These are phyloP conservation scores for Sechiopsis laciniata DNA, from an alignment of 306 rosid species.

Conservation along the genomic window DNA sequence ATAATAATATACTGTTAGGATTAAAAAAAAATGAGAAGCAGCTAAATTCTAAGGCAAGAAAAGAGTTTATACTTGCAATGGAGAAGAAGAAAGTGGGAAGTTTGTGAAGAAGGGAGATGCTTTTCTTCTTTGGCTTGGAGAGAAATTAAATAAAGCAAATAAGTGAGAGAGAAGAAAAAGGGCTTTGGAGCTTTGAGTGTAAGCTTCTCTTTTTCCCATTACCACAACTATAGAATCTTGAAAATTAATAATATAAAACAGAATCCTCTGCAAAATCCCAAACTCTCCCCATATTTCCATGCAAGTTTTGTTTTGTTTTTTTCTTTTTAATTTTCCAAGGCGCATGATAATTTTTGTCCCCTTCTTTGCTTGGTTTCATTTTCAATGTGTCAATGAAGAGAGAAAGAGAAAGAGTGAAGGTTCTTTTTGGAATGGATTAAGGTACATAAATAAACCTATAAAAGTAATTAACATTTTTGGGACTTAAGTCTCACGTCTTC, in stretches of 20 bases:
- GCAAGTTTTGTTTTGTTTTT: conserved; percentile 35
- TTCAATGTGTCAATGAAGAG: background rate
- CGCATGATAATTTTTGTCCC: conserved; percentile 40
- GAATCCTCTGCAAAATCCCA: conserved; percentile 24
- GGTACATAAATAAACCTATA: background rate
- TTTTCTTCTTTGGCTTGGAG: conserved; percentile 58
- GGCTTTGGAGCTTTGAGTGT: conserved; percentile 44
- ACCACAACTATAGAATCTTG: conserved; percentile 36
- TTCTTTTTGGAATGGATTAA: too few relatives aligned
- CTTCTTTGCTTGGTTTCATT: conserved; percentile 38
- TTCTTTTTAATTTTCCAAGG: conserved; percentile 27
- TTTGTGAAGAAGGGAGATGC: conserved; percentile 46
- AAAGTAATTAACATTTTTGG: conserved; percentile 11
- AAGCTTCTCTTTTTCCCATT: conserved; percentile 48
- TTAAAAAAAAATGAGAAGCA: conserved; percentile 32
- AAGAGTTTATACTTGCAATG: conserved; percentile 67
- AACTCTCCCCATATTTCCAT: conserved; percentile 44
- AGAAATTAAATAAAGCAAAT: conserved; percentile 30
- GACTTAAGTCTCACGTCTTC: background rate
- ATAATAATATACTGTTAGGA: conserved; percentile 24
- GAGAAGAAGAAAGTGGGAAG: conserved; percentile 47
- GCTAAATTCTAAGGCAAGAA: conserved; percentile 51
- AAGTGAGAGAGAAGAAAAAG: background rate
- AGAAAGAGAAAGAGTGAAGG: background rate
- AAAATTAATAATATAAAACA: background rate